Base-by-base conservation (phyloP, 2,329 filamentous ascomycete genomes). In the Polychaeton citri region DNA sequence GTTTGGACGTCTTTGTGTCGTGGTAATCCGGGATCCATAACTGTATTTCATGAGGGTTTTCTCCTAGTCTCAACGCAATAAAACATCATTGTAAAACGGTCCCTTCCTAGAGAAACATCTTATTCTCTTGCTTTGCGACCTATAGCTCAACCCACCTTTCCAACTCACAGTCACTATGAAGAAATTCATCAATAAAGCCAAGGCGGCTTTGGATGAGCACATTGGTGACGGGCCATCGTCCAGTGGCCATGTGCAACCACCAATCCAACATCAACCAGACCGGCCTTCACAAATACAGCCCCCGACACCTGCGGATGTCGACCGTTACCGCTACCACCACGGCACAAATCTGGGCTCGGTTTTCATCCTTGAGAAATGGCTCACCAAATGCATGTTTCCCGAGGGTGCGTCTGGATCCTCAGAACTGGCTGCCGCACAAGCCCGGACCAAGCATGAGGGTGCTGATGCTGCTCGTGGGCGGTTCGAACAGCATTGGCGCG, bases 291-390 rank as follows among this genome's bases (percentile, higher is more conserved):
- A 32, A 9, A 62, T 69, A 39, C 55, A 41, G 45, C 51, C 35
- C 39, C 61, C 62, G 5, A 60, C 58, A 5, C 37, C 51, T 2
- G 45, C 54, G 36, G 64, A 59, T 35, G 57, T 72, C 15, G 51
- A 68, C 19, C 61, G 69, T 34, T 76, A 75, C 46, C 66, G 72
- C 30, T 74, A 72, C 43, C 71, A 76, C 39, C 69, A 75, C 48
- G 73, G 71, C 6, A 65, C 64, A 1, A 77, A 76, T 39, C 58
- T 77, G 2, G 72, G 73, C 28, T 66, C 67, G 7, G 61, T 74
- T 32, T 77, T 74, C 50, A 65, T 74, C n/a, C 63, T 75, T 4
- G 74, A 76, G 47, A 62, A 65, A 50, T 76, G 72, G 72, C 60
- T 76, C 3, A 64, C 61, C 30, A 54, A 57, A 2, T 64, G 58